Evolutionary conservation across 306 rosid species (phyloP), one percentile per base, ranked within the genome.

Genomic region (Gillenia trifoliata): DNA sequence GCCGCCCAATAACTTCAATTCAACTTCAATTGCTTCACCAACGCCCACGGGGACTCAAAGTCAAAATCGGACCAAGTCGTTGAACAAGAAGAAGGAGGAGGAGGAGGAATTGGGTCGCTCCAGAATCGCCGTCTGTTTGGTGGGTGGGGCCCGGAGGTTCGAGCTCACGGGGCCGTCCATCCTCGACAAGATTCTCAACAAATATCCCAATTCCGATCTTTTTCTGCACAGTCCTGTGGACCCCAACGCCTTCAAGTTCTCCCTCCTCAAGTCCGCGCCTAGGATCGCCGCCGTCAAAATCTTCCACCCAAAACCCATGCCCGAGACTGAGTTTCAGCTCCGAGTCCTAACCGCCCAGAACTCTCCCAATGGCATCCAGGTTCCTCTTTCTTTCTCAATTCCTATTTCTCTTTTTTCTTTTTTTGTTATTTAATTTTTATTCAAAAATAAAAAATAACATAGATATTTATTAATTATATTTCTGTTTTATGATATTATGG

Each of bases 291-390:
- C 88, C 38, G 83, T 94, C 8, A 77, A 79, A 74, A 83, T 94
- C 60, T 90, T 94, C 79, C 67, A 55, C 23, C 96, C 94, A 5
- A 79, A 78, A 57, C 82, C 83, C 26, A 66, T 94, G 59, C 81
- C 83, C 54, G 91, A 84, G 75, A 91, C 89, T 17, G 95, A 94
- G 75, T 70, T 90, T 0, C 81, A 79, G 75, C 69, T 75, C 68
- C 89, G 95, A 61, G 93, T 91, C 25, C 90, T 94, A 26, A 85
- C 94, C 13, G 86, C 97, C 8, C 70, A 47, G 4, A 83, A 87
- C 82, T 91, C 97, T 54, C 98, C 98, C 1, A 94, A 87, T 82
- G 98, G 96, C 67, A 82, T 91, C 82, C 98, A 94, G 98, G 98
- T 88, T 74, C 1, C 0, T 1, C 34, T 45, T 23, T 64, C 64